Percentiles rank a stretch among this genome's conserved stretches.
These are phyloP conservation scores for Sedum album DNA, from an alignment of 164 flowering plant species.

Conservation along the genomic window DNA sequence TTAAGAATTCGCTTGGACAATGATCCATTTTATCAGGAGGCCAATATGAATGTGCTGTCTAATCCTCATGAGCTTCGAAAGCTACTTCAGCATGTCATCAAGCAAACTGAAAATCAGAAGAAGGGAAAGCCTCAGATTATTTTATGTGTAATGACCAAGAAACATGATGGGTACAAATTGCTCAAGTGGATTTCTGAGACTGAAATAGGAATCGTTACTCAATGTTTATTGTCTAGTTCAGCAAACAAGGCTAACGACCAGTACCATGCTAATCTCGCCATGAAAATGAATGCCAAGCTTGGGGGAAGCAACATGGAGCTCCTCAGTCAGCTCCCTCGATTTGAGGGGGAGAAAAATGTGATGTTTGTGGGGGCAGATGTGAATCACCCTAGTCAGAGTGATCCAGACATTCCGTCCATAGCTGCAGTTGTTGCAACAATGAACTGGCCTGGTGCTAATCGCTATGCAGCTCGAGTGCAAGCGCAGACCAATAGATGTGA, in stretches of 20 bases:
- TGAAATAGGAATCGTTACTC: slow-evolving; percentile 55
- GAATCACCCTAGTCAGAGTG: slow-evolving; percentile 55
- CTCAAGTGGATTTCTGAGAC: slow-evolving; percentile 75
- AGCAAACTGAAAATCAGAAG: neutral
- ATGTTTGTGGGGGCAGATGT: slow-evolving; percentile 88
- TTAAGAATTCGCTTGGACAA: slow-evolving; percentile 32
- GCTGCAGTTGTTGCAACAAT: slow-evolving; percentile 69
- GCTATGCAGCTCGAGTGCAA: slow-evolving; percentile 49
- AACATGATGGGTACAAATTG: slow-evolving; percentile 50
- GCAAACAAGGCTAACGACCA: slow-evolving; percentile 40
- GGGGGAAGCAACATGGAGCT: slow-evolving; percentile 80
- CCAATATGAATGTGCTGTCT: slow-evolving; percentile 27
- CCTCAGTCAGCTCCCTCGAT: slow-evolving; percentile 29
- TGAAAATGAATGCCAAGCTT: slow-evolving; percentile 78
- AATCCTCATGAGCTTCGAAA: slow-evolving; percentile 16
- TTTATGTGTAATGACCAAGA: slow-evolving; percentile 52
- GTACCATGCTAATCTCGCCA: slow-evolving; percentile 56
- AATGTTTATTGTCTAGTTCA: slow-evolving; percentile 37
- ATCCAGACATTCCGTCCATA: slow-evolving; percentile 47
- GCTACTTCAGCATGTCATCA: slow-evolving; percentile 18
- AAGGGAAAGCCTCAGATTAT: slow-evolving; percentile 33
- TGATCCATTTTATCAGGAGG: slow-evolving; percentile 14
- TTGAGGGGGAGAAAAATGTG: slow-evolving; percentile 30
- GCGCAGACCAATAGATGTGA: slow-evolving; percentile 46
- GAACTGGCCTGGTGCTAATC: slow-evolving; percentile 81